Percentiles rank a stretch among this genome's conserved stretches.
phyloP scores from a whole-genome alignment of 225 moss, liverwort and hornwort genomes.

The Ulota crispa region DNA sequence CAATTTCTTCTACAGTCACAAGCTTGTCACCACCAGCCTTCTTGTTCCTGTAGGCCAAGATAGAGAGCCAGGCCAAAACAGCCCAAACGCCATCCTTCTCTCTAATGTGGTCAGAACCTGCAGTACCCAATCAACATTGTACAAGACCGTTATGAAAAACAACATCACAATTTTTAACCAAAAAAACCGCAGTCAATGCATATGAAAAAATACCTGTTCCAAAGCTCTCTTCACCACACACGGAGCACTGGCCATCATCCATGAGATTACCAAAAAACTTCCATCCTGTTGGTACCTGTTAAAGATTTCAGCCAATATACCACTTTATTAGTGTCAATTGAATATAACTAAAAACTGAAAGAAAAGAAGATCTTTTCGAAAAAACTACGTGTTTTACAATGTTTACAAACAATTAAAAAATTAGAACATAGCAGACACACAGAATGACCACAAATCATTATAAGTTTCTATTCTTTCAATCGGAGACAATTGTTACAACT shows the following conservation, averaged over 20 bases:
- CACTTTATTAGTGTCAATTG: neutral
- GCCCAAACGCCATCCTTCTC: conserved; percentile 99
- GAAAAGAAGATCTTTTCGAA: neutral
- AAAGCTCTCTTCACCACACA: conserved; percentile 92
- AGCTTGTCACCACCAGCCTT: conserved; percentile 84
- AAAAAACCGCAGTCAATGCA: neutral
- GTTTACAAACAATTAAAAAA: neutral
- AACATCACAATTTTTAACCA: neutral
- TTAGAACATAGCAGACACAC: neutral
- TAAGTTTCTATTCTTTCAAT: neutral
- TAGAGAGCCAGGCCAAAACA: conserved; percentile 92
- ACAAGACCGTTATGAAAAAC: neutral
- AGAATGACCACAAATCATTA: neutral
- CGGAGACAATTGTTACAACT: neutral
- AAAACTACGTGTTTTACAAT: neutral
- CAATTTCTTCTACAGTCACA: conserved; percentile 92
- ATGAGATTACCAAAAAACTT: conserved; percentile 94
- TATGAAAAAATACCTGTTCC: conserved; percentile 51
- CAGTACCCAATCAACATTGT: neutral
- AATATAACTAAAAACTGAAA: neutral
- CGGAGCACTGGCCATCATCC: conserved; percentile 81
- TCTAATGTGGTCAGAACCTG: conserved; percentile 92
- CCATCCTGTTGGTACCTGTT: conserved; percentile 86
- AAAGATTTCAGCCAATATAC: neutral
- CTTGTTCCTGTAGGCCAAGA: conserved; percentile 74